phyloP scores from a whole-genome alignment of 371 early-diverging fungal species.

The Entomophthora muscae region DNA sequence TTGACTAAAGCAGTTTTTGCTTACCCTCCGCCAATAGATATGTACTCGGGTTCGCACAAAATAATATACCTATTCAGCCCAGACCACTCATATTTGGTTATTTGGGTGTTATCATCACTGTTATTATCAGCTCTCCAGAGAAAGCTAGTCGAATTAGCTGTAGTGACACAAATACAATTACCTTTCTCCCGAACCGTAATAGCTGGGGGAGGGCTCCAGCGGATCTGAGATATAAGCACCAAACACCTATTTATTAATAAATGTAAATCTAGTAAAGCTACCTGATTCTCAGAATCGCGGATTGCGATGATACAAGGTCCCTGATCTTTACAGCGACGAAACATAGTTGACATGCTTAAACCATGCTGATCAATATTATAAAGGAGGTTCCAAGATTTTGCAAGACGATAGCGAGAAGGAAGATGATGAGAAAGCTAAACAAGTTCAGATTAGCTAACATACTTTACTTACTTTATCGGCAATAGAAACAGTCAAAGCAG shows the following conservation, averaged over 20 bases:
- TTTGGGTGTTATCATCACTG: slow-evolving; percentile 12
- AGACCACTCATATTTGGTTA: slow-evolving; percentile 59
- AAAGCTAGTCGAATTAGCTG: slow-evolving; percentile 3
- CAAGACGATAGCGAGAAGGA: background rate
- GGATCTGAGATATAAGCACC: slow-evolving; percentile 71
- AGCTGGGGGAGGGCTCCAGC: slow-evolving; percentile 38
- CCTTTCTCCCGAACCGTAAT: slow-evolving; percentile 86
- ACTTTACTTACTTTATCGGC: background rate
- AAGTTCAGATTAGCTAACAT: background rate
- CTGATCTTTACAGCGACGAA: slow-evolving; percentile 31
- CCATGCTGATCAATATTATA: slow-evolving; percentile 90
- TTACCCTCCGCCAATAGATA: slow-evolving; percentile 86
- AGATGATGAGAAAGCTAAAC: background rate
- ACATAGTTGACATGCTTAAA: slow-evolving; percentile 64
- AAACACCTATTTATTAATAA: slow-evolving; percentile 39
- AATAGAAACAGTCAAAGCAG: background rate
- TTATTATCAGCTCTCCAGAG: slow-evolving; percentile 3
- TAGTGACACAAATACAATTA: slow-evolving; percentile 17
- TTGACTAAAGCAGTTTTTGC: background rate
- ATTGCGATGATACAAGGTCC: slow-evolving; percentile 53
- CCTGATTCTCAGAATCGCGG: slow-evolving; percentile 25
- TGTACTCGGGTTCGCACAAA: slow-evolving; percentile 55
- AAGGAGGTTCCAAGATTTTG: slow-evolving; percentile 39
- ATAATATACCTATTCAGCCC: slow-evolving; percentile 83
- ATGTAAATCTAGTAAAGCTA: background rate